Percentiles rank a stretch among this genome's conserved stretches.
Evolutionary conservation across 805 yeast species (phyloP).

Genomic region (Ogataea thermomethanolica): DNA sequence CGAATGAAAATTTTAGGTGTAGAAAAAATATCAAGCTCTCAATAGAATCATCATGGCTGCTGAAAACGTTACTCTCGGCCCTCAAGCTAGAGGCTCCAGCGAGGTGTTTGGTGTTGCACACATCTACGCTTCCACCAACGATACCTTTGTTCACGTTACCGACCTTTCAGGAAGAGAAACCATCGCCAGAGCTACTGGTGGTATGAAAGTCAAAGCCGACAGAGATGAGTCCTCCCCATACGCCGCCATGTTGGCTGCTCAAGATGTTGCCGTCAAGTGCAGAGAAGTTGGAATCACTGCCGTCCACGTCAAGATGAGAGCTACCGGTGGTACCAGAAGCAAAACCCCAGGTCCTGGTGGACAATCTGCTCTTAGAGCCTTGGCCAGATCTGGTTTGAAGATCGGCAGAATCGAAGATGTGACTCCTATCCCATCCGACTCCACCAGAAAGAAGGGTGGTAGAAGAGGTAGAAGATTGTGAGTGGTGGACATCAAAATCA

Average conservation of each 20-base stretch:
- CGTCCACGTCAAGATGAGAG: slow-evolving; percentile 99
- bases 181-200: slow-evolving; percentile 99
- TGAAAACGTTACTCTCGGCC: slow-evolving; percentile 67
- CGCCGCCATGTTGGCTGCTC: slow-evolving; percentile 99
- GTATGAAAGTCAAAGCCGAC: slow-evolving; percentile 99
- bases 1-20: slow-evolving; percentile 18
- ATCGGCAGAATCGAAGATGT: slow-evolving; percentile 99
- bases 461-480: slow-evolving; percentile 99
- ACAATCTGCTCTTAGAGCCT: slow-evolving; percentile 98
- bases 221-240: slow-evolving; percentile 99
- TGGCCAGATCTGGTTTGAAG: slow-evolving; percentile 99
- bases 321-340: slow-evolving; percentile 99
- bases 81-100: slow-evolving; percentile 94
- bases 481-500: slow-evolving; percentile 12
- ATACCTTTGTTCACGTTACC: slow-evolving; percentile 99
- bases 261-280: slow-evolving; percentile 98
- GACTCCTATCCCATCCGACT: slow-evolving; percentile 99
- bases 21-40: slow-evolving; percentile 8
- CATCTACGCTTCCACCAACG: slow-evolving; percentile 99
- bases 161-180: slow-evolving; percentile 99
- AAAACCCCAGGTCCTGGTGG: slow-evolving; percentile 99
- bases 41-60: slow-evolving; percentile 13
- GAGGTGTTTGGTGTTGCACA: slow-evolving; percentile 99
- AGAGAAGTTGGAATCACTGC: slow-evolving; percentile 99
- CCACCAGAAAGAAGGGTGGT: slow-evolving; percentile 99